Evolutionary conservation across 2,329 filamentous ascomycete genomes (phyloP), one percentile per base, ranked within the genome.

Genomic region (Ophiostoma novo-ulmi): DNA sequence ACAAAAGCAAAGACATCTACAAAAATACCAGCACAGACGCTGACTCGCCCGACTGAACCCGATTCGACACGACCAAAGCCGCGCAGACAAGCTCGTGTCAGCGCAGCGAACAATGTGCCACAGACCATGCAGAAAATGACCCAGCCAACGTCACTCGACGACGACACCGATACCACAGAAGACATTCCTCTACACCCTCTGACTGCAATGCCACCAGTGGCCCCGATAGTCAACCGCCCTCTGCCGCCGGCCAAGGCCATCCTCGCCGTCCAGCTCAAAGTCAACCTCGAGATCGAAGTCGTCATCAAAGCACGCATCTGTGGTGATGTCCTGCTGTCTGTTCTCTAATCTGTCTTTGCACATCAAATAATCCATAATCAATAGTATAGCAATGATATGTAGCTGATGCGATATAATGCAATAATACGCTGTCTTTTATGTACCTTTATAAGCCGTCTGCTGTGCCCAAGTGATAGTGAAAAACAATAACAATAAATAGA

Each of bases 221-320:
- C 6, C n/a, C 48, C 48, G 2, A 4, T 58, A 7, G 52, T 58
- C 22, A 10, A 52, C 55, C 10, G 61, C 31, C 52, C 52, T 26
- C 52, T 13, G 3, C 61, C 69, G 2, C 69, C 66, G 5, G 52
- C 70, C 10, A 55, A 67, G n/a, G 66, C 70, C 72, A 85, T 85
- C 55, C 77, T 90, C 78, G 87, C 87, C 75, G 76, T 90, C 74
- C 83, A 85, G 68, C 78, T 90, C 38, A 88, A 90, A 76, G 80
- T 89, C 72, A 90, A 90, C 77, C 78, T 91, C 71, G 88, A 91
- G 74, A 83, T 90, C 69, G 88, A 90, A 78, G 86, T 91, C 73
- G 85, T 89, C 78, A 80, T 91, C 72, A 90, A 90, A 80, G 88
- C 88, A 22, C 87, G 84, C 77, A 89, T 91, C 69, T 83, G 88